phyloP scores from a whole-genome alignment of 2,329 filamentous ascomycete species.

The Fusarium sp. region DNA sequence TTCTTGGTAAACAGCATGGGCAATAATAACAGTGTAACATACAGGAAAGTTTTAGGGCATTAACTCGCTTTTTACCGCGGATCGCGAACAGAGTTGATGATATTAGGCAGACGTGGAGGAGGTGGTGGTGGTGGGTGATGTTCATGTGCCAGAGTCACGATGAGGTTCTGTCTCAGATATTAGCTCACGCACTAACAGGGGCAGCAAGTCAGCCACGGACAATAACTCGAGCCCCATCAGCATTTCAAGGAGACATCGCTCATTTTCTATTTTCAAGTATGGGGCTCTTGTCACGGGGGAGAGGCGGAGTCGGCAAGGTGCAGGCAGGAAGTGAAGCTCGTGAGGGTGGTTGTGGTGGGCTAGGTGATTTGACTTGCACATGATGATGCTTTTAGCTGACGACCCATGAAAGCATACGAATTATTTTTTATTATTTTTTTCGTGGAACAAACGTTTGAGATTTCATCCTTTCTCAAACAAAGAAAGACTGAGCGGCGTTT shows the following conservation, averaged over 20 bases:
- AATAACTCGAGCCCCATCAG: conserved; percentile 12
- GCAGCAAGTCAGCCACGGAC: conserved; percentile 23
- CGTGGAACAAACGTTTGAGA: neutral
- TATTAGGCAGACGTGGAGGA: conserved; percentile 20
- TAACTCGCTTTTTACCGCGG: neutral
- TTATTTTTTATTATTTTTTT: neutral
- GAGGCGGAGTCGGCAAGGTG: conserved; percentile 9
- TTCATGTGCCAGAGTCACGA: conserved; percentile 36
- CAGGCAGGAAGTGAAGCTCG: conserved; percentile 23
- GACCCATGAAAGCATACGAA: neutral
- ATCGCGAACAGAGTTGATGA: neutral
- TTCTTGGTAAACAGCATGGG: neutral
- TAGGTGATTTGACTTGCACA: conserved; percentile 12
- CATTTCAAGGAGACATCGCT: conserved; percentile 6
- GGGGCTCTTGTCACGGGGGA: conserved; percentile 26
- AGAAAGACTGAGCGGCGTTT: neutral
- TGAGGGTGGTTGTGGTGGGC: conserved; percentile 9
- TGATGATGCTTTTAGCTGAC: neutral
- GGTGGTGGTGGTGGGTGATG: conserved; percentile 3
- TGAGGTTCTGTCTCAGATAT: conserved; percentile 31
- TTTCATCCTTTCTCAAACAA: neutral
- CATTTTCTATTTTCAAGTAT: neutral
- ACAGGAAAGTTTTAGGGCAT: neutral
- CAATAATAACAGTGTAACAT: neutral
- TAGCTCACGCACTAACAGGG: conserved; percentile 13